phyloP scores from a whole-genome alignment of 805 yeast species.

The Lachancea cidri region DNA sequence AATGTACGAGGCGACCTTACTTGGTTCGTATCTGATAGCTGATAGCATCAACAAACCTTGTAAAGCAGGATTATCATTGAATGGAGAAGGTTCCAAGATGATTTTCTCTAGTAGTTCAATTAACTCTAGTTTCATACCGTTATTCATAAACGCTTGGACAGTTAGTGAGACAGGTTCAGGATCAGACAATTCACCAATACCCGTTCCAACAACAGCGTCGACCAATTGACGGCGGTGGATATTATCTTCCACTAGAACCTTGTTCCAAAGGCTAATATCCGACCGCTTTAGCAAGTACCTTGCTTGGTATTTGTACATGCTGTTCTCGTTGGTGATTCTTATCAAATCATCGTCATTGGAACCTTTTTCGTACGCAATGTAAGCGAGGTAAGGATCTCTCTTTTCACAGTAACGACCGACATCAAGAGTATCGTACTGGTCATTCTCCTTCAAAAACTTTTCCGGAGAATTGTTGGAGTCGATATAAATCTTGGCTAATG shows the following conservation, averaged over 20 bases:
- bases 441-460: slow-evolving; percentile 88
- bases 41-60: slow-evolving; percentile 91
- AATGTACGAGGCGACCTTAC: slow-evolving; percentile 75
- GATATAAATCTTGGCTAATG: slow-evolving; percentile 95
- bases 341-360: slow-evolving; percentile 84
- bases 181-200: slow-evolving; percentile 87
- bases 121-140: slow-evolving; percentile 85
- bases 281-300: slow-evolving; percentile 86
- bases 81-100: slow-evolving; percentile 94
- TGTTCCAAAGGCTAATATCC: slow-evolving; percentile 77
- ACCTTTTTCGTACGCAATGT: slow-evolving; percentile 96
- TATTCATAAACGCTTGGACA: slow-evolving; percentile 94
- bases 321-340: slow-evolving; percentile 89
- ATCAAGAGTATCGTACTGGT: slow-evolving; percentile 82
- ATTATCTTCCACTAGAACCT: slow-evolving; percentile 70
- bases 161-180: slow-evolving; percentile 93
- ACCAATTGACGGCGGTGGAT: slow-evolving; percentile 84
- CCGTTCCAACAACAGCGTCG: slow-evolving; percentile 93
- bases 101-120: slow-evolving; percentile 94
- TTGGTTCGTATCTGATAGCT: slow-evolving; percentile 90
- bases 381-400: slow-evolving; percentile 97
- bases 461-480: slow-evolving; percentile 98
- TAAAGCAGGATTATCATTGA: slow-evolving; percentile 88
- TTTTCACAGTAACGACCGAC: slow-evolving; percentile 98
- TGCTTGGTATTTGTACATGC: slow-evolving; percentile 99